Base-by-base conservation (phyloP, 2,329 filamentous ascomycete species). In the Davidsoniella virescens region DNA sequence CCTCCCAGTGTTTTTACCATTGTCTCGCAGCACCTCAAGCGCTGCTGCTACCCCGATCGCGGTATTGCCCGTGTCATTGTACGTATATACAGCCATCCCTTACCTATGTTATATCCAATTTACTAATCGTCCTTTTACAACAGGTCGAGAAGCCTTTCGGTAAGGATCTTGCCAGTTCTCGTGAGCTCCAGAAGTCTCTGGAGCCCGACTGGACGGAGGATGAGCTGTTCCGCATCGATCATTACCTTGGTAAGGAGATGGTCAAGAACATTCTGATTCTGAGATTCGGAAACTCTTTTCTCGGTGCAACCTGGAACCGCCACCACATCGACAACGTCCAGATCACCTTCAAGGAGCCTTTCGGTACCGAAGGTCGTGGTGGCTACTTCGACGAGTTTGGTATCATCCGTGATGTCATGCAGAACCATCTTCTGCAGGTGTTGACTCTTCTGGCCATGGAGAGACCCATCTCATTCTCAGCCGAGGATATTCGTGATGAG, bases 181-280 rank as follows among this genome's bases (percentile, higher is more conserved):
- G 92, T 54, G 87, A 94, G 67, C 78, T 98, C 54, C 90, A 96
- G 64, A 87, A 85, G 66, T 93, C 92, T 6, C 78, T 98, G 56
- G 86, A 90, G 63, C 92, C 92, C 41, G 87, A 98, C 70, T 98
- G 92, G 93, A 92, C 85, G 63, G 93, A 98, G 69, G 90, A 96
- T 49, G 92, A 98, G 70, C 82, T 98, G 58, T 98, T 93, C 80
- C 87, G 92, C 63, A 98, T 98, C 62, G 92, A 98, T 66, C 92
- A 98, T 71, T 98, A 98, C 68, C 79, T 98, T 44, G 93, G 93
- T 61, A 98, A 98, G 76, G 92, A 98, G 70, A 98, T 98, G 92
- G 92, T 98, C 61, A 98, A 98, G 80, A 98, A 98, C 70, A 93
- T 98, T 59, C 76, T 98, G 57, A 95, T 98, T 59, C 78, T 98